Base-by-base conservation (phyloP, 768 basidiomycete genomes). In the Clitopilus hobsonii region DNA sequence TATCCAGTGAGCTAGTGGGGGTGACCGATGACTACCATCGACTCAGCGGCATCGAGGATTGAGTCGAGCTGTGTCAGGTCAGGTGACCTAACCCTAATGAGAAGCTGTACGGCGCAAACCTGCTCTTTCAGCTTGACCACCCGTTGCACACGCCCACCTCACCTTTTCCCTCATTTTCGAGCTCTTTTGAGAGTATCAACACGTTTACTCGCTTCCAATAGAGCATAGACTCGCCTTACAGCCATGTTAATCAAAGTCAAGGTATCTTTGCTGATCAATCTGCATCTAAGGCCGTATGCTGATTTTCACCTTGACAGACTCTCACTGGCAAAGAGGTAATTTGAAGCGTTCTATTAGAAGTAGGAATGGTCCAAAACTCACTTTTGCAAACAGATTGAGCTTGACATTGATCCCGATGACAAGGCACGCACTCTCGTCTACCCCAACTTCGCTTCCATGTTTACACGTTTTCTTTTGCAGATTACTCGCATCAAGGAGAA, bases 271-370 rank as follows among this genome's bases (percentile, higher is more conserved):
- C 32, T 52, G 49, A 54, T 53, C 29, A 55, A 51, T 47, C 41
- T 18, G 22, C 18, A 45, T 45, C 41, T 16, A 18, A 8, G 11
- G 41, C 41, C 22, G 41, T 23, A 16, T 23, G 5, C 41, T 29
- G 7, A 26, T 16, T 27, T 5, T 27, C 14, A 11, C 26, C 13
- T 36, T 47, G 49, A 38, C 57, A 98, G 94, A 96, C 94, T 48
- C 82, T 98, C 38, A 98, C 96, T 49, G 96, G 96, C 58, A 98
- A 97, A 73, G 96, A 98, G 86, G 96, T 94, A 65, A 56, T 64
- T 59, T n/a, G n/a, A 28, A 22, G 27, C 25, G 26, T 24, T 24
- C 29, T 8, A 2, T 2, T 32, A n/a, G 11, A 30, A n/a, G 30
- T 52, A 20, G 23, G 49, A 22, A 11, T 8, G 52, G 11, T 22